Evolutionary conservation across 306 rosid species (phyloP).

Genomic region (Vigna unguiculata): DNA sequence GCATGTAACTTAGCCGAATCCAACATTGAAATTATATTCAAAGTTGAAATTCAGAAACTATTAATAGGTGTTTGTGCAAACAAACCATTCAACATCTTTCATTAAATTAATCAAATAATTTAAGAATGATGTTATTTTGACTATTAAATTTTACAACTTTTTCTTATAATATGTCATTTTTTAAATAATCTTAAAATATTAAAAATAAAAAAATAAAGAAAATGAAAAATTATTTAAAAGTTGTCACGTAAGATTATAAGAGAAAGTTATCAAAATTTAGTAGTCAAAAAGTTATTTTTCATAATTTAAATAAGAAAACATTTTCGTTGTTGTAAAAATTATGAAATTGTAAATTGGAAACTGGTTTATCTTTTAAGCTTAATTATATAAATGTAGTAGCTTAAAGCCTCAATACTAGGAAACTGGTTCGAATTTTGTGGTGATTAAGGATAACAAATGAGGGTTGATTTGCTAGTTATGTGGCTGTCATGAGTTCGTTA

Average conservation of each 20-base stretch:
- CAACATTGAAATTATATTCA: neutral
- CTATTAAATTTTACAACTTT: too few species aligned
- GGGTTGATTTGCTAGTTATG: neutral
- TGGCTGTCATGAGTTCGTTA: neutral
- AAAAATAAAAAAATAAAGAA: too few species aligned
- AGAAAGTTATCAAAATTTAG: too few species aligned
- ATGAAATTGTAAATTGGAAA: neutral
- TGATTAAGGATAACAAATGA: too few species aligned
- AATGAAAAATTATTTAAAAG: too few species aligned
- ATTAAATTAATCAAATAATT: neutral
- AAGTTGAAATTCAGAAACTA: neutral
- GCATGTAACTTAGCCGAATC: conserved; percentile 8
- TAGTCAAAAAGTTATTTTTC: too few species aligned
- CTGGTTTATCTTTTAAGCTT: neutral
- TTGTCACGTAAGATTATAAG: too few species aligned
- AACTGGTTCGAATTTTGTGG: neutral
- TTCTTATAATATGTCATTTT: too few species aligned
- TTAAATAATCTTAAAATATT: too few species aligned
- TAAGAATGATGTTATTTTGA: too few species aligned
- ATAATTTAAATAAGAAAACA: neutral
- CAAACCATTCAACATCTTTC: neutral
- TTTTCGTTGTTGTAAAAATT: neutral
- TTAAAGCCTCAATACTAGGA: neutral
- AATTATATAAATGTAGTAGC: neutral
- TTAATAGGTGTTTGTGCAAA: neutral